Base-by-base conservation (phyloP, 345 rosid genomes). In the Salix caprea region DNA sequence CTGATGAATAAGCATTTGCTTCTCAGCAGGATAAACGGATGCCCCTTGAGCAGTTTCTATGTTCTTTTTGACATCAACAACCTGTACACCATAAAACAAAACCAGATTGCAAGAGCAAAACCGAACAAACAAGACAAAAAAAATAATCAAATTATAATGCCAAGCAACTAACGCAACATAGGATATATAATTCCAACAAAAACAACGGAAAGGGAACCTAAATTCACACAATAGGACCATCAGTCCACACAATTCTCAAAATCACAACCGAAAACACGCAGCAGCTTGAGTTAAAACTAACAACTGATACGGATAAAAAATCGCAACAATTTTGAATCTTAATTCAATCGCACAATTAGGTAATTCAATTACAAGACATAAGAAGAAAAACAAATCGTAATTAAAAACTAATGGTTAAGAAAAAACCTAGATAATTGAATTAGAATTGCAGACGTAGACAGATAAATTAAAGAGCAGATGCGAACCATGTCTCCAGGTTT, bases 1-100 rank as follows among this genome's bases (percentile, higher is more conserved):
- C 80, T 92, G 94, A 77, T 90, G 68, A 79, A 94, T 92, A 62
- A 94, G 97, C 95, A 94, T 90, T 77, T 77, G 95, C 40, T 85
- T 90, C 34, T 84, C 80, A 75, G 97, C 92, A 66, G 97, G 97
- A 77, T 88, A 94, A 71, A 83, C 81, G 77, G 81, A 88, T 7
- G 84, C 80, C 32, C 98, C 97, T 82, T 91, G 92, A 21, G 77
- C 79, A 65, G 84, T 81, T 86, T 92, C 97, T 76, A 92, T 92
- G 66, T 74, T 87, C 86, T 81, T 91, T 81, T 94, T 94, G 60
- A 94, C 94, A 81, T 90, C 97, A 65, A 85, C 71, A 76, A 92
- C 88, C 97, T 94, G 82, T 52, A 21, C 40, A 36, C 46, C 26
- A 18, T 54, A 16, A 54, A 14, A 15, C 5, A 52, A 19, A 52